Evolutionary conservation across 2,329 filamentous ascomycete genomes (phyloP).

Genomic region (Aspergillus puulaauensis): DNA sequence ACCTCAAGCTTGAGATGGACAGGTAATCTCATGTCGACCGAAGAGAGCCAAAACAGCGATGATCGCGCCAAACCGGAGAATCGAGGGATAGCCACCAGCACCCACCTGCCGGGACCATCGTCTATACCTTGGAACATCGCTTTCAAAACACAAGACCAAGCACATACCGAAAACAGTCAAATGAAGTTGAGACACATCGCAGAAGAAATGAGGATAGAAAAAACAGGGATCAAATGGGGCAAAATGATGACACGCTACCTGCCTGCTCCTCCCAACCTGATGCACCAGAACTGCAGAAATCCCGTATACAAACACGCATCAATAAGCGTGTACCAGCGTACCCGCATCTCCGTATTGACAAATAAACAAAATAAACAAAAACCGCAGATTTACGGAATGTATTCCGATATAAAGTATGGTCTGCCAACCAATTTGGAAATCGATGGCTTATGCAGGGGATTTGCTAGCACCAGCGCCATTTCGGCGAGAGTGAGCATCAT

Average conservation of each 20-base stretch:
- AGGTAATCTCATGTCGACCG: constrained; percentile 15
- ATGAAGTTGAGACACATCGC: constrained; percentile 22
- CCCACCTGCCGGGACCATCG: constrained; percentile 18
- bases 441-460: constrained; percentile 41
- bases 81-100: constrained; percentile 20
- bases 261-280: constrained; percentile 45
- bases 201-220: constrained; percentile 19
- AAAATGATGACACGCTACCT: constrained; percentile 42
- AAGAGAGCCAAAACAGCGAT: constrained; percentile 12
- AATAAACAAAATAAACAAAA: constrained; percentile 21
- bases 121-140: constrained; percentile 27
- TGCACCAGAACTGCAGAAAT: constrained; percentile 44
- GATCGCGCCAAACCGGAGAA: constrained; percentile 14
- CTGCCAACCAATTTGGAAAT: not conserved
- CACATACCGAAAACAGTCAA: constrained; percentile 26
- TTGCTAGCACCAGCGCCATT: constrained; percentile 48
- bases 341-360: constrained; percentile 39
- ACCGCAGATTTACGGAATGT: constrained; percentile 16
- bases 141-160: constrained; percentile 25
- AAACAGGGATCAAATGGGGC: constrained; percentile 23
- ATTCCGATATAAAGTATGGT: constrained; percentile 9
- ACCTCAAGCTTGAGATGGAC: constrained; percentile 11
- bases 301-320: constrained; percentile 45
- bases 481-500: constrained; percentile 46
- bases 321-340: constrained; percentile 41